phyloP scores from a whole-genome alignment of 345 rosid species.

The Bruguiera sexangula region DNA sequence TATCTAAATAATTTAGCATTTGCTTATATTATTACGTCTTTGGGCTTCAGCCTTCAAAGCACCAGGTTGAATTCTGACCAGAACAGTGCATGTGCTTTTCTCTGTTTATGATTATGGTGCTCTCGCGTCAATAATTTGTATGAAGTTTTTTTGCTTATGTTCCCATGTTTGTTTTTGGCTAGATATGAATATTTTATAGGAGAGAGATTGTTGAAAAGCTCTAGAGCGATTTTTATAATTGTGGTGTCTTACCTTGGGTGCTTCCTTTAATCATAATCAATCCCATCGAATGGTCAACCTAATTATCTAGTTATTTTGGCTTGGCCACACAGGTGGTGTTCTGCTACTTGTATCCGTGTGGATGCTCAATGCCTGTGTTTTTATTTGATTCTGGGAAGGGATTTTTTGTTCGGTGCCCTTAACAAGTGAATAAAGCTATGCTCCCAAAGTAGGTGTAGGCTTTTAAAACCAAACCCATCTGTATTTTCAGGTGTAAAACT shows the following conservation, averaged over 20 bases:
- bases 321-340: neutral
- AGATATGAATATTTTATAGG: conserved; percentile 14
- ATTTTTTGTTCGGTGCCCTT: too few species aligned
- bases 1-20: conserved; percentile 24
- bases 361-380: neutral
- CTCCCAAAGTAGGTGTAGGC: too few species aligned
- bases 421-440: too few species aligned
- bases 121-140: conserved; percentile 11
- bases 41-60: conserved; percentile 19
- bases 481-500: too few species aligned
- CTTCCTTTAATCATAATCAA: conserved; percentile 14
- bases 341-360: conserved; percentile 9
- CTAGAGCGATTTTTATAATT: conserved; percentile 2
- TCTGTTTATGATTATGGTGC: conserved; percentile 17
- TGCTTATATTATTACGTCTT: conserved; percentile 21
- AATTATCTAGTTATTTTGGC: neutral
- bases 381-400: neutral
- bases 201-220: conserved; percentile 1
- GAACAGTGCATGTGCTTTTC: conserved; percentile 30
- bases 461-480: too few species aligned
- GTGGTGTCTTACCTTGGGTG: conserved; percentile 18
- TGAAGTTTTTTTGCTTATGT: conserved; percentile 13
- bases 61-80: conserved; percentile 41
- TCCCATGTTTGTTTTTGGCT: conserved; percentile 6
- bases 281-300: conserved; percentile 25